Conservation (phyloP, 495 filamentous ascomycete genomes). For the Penicillium argentinense region DNA sequence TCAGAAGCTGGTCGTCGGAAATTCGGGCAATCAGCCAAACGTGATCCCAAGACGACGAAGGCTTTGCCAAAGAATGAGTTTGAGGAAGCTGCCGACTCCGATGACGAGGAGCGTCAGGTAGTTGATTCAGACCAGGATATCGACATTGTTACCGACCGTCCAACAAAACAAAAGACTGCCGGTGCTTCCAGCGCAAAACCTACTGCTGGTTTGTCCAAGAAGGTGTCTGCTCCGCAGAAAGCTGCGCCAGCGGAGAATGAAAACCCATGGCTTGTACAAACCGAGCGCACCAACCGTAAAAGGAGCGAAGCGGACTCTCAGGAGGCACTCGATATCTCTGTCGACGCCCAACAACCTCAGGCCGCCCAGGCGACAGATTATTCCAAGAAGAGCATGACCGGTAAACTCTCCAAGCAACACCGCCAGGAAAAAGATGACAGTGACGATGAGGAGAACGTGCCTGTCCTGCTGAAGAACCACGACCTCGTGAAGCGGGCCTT, state of each 20-base stretch:
- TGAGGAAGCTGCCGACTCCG: constrained; percentile 57
- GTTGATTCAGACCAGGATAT: constrained; percentile 25
- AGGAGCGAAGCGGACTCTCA: constrained; percentile 30
- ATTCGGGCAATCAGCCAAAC: constrained; percentile 53
- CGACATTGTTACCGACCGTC: constrained; percentile 21
- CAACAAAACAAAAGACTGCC: constrained; percentile 26
- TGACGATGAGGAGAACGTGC: constrained; percentile 59
- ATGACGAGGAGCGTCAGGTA: constrained; percentile 44
- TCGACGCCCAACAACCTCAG: constrained; percentile 30
- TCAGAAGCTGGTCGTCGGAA: constrained; percentile 61
- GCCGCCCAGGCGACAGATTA: constrained; percentile 8
- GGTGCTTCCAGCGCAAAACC: not conserved
- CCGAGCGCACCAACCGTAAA: constrained; percentile 39
- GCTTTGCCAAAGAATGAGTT: constrained; percentile 51
- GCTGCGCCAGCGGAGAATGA: constrained; percentile 27
- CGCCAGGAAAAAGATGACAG: constrained; percentile 38
- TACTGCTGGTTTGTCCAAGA: constrained; percentile 14
- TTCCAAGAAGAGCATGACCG: constrained; percentile 18
- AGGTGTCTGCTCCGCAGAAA: constrained; percentile 19
- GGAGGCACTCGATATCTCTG: constrained; percentile 40
- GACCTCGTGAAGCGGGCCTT: constrained; percentile 84
- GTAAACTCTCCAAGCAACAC: constrained; percentile 22
- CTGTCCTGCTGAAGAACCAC: constrained; percentile 71
- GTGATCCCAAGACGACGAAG: constrained; percentile 23
- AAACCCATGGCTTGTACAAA: constrained; percentile 53